A percentile compares a stretch with the other conserved stretches of the same genome.
Evolutionary conservation across 2,329 filamentous ascomycete genomes (phyloP).

Genomic region (Colletotrichum limetticola): DNA sequence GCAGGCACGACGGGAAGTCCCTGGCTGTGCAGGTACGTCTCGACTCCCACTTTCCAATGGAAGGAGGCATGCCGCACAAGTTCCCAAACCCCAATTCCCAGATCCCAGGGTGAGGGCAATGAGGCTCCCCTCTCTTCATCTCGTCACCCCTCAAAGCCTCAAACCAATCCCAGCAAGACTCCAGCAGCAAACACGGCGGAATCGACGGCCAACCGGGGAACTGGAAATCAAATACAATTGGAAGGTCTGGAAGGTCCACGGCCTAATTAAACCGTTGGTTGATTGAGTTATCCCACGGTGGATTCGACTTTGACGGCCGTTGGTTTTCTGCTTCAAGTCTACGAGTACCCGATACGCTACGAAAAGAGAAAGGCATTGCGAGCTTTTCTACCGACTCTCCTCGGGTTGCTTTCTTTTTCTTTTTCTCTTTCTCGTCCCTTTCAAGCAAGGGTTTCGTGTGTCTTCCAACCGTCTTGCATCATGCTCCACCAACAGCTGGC

Average conservation of each 20-base stretch:
- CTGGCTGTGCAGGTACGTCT: neutral
- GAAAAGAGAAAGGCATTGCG: neutral
- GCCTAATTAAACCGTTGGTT: neutral
- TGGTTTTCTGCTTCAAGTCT: neutral
- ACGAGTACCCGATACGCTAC: too few relatives aligned
- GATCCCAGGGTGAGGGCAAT: neutral
- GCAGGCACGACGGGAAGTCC: neutral
- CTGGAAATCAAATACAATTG: neutral
- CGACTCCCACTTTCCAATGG: neutral
- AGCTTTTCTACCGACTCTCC: neutral
- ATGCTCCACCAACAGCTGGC: neutral
- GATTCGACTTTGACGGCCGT: neutral
- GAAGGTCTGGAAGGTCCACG: neutral
- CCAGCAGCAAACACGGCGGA: neutral
- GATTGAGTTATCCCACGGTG: neutral
- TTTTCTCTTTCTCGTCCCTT: neutral
- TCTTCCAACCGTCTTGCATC: slow-evolving; percentile 22
- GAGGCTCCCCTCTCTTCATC: neutral
- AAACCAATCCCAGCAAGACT: neutral
- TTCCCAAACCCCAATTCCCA: neutral
- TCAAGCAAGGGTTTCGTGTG: slow-evolving; percentile 16
- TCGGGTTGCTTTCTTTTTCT: slow-evolving; percentile 9
- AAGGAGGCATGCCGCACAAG: too few relatives aligned
- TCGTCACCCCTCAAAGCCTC: neutral
- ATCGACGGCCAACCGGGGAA: neutral